Percentiles rank a stretch among this genome's conserved stretches.
Conservation (phyloP, 495 filamentous ascomycete species). For the Aspergillus taichungensis region DNA sequence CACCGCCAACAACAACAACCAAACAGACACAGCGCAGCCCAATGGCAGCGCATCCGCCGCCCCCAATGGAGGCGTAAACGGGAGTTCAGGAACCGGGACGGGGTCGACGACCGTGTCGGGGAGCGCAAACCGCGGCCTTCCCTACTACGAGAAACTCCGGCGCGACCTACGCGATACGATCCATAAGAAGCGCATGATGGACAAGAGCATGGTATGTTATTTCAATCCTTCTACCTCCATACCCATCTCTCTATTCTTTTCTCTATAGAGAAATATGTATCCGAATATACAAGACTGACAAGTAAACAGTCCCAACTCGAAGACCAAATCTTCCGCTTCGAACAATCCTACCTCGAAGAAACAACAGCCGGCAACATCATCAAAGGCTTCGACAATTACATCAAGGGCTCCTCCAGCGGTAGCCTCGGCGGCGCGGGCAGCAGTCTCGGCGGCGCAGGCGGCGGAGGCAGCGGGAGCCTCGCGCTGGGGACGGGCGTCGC, state of each 20-base stretch:
- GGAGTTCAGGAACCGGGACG: not conserved
- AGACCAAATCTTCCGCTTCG: conserved; percentile 75
- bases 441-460: conserved; percentile 34
- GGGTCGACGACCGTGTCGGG: conserved; percentile 5
- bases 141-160: conserved; percentile 66
- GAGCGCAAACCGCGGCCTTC: conserved; percentile 38
- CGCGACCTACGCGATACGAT: conserved; percentile 60
- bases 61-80: not conserved
- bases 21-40: not conserved
- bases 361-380: conserved; percentile 91
- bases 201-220: conserved; percentile 52
- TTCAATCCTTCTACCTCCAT: not conserved
- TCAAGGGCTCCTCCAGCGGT: conserved; percentile 62
- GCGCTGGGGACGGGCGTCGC: conserved; percentile 6
- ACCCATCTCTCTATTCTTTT: not conserved
- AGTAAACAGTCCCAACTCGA: conserved; percentile 51
- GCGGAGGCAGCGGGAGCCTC: conserved; percentile 1
- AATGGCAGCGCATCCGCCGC: conserved; percentile 1
- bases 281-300: not conserved
- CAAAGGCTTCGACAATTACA: conserved; percentile 93
- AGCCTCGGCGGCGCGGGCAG: conserved; percentile 24
- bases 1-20: not conserved
- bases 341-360: conserved; percentile 84
- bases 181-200: conserved; percentile 56
- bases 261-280: no score